phyloP scores from a whole-genome alignment of 2,329 filamentous ascomycete species.

The Metarhizium humberi region DNA sequence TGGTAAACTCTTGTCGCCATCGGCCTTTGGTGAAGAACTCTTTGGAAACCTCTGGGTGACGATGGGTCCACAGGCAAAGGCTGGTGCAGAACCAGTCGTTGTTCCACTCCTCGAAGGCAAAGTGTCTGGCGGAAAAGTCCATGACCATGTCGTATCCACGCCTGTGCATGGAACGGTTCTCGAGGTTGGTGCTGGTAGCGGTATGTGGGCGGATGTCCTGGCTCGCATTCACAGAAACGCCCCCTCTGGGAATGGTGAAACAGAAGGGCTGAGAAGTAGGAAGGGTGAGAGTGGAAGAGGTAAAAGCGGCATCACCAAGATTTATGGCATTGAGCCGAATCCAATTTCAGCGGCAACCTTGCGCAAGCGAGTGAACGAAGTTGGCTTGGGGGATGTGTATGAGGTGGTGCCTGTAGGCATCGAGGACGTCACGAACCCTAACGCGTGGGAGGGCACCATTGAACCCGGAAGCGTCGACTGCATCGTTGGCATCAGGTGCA shows the following conservation, averaged over 20 bases:
- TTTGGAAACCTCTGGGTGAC: conserved; percentile 53
- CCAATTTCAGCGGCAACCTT: conserved; percentile 39
- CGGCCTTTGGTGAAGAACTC: conserved; percentile 38
- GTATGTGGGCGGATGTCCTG: conserved; percentile 51
- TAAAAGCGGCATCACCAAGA: conserved; percentile 26
- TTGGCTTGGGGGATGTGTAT: conserved; percentile 48
- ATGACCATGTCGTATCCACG: conserved; percentile 21
- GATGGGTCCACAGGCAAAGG: conserved; percentile 40
- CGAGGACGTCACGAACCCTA: conserved; percentile 38
- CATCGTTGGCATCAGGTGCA: conserved; percentile 51
- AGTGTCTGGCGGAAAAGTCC: conserved; percentile 25
- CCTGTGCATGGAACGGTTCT: conserved; percentile 43
- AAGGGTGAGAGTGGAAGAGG: not conserved
- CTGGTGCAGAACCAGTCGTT: conserved; percentile 31
- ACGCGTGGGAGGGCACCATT: conserved; percentile 36
- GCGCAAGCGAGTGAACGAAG: conserved; percentile 33
- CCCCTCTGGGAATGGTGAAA: conserved; percentile 5
- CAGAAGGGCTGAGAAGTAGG: conserved; percentile 5
- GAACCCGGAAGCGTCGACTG: conserved; percentile 44
- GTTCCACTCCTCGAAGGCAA: conserved; percentile 46
- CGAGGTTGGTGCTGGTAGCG: conserved; percentile 54
- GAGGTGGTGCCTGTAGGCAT: conserved; percentile 55
- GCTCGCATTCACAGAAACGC: conserved; percentile 15
- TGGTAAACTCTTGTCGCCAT: conserved; percentile 29
- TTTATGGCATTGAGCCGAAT: conserved; percentile 61